Evolutionary conservation across 345 rosid genomes (phyloP), one percentile per base, ranked within the genome.

Genomic region (Acer yangbiense): DNA sequence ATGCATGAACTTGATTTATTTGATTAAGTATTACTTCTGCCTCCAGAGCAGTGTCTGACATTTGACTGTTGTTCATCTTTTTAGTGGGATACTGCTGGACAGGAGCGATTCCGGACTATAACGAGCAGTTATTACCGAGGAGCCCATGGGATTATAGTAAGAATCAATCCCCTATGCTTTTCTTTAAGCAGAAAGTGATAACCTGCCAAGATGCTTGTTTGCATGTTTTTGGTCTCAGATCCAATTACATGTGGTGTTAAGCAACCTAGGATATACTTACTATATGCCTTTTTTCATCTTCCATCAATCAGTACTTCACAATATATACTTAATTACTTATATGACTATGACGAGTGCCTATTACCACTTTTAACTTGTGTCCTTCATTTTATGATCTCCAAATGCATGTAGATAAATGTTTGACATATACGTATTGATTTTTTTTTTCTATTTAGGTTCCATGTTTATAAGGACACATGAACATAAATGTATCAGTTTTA

Each of bases 51-150:
- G 3, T 21, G 35, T 46, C 68, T 78, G 32, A 78, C 55, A 16
- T 14, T 17, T 63, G 50, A 27, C 70, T 48, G 2, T 50, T 78
- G 35, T 48, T 79, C 54, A 12, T 71, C 48, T 80, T 65, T 87
- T 73, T 66, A 93, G 96, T 91, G 96, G 98, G 98, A 93, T 82
- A 93, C 96, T 78, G 98, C 96, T 70, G 98, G 98, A 60, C 96
- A 93, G 75, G 98, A 93, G 83, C 92, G 98, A 43, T 93, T 93
- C 86, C 85, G 98, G 84, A 93, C 96, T 43, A 93, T 93, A 83
- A 93, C 98, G 44, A 93, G 98, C 89, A 91, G 96, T 85, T 93
- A 93, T 77, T 93, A 93, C 88, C 87, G 98, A 83, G 98, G 98
- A 71, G 98, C 98, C 52, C 98, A 93, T 84, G 98, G 98, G 69